Percentiles rank a stretch among this genome's conserved stretches.
phyloP scores from a whole-genome alignment of 495 filamentous ascomycete genomes.

The Hypomontagnella monticulosa region DNA sequence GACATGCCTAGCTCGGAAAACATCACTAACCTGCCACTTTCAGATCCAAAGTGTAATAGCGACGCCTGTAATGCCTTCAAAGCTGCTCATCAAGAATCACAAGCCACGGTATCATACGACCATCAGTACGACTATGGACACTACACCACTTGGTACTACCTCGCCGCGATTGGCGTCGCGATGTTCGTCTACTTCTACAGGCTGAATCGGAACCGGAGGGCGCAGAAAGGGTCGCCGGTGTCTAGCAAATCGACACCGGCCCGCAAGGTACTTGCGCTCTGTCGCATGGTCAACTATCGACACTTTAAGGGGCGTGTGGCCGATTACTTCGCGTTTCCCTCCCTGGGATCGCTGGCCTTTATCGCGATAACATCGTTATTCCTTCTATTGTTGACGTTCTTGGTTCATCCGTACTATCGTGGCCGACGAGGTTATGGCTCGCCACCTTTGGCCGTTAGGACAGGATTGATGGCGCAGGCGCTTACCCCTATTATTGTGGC shows the following conservation, averaged over 20 bases:
- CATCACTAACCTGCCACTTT: conserved; percentile 45
- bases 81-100: conserved; percentile 44
- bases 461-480: conserved; percentile 61
- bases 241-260: conserved; percentile 3
- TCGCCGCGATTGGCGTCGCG: conserved; percentile 44
- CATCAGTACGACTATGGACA: conserved; percentile 50
- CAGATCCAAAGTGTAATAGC: conserved; percentile 48
- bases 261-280: conserved; percentile 35
- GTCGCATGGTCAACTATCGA: conserved; percentile 46
- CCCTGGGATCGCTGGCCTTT: conserved; percentile 37
- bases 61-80: conserved; percentile 50
- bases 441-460: conserved; percentile 61
- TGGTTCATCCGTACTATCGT: conserved; percentile 50
- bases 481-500: conserved; percentile 62
- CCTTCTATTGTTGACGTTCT: conserved; percentile 47
- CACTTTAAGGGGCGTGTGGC: conserved; percentile 35
- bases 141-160: conserved; percentile 49
- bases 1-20: conserved; percentile 28
- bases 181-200: conserved; percentile 37
- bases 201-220: conserved; percentile 23
- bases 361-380: conserved; percentile 30
- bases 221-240: not conserved
- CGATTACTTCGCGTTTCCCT: conserved; percentile 44
- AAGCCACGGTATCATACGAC: conserved; percentile 44
- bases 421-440: conserved; percentile 47